Conservation (phyloP, 768 basidiomycete genomes). For the Mycena galericulata region DNA sequence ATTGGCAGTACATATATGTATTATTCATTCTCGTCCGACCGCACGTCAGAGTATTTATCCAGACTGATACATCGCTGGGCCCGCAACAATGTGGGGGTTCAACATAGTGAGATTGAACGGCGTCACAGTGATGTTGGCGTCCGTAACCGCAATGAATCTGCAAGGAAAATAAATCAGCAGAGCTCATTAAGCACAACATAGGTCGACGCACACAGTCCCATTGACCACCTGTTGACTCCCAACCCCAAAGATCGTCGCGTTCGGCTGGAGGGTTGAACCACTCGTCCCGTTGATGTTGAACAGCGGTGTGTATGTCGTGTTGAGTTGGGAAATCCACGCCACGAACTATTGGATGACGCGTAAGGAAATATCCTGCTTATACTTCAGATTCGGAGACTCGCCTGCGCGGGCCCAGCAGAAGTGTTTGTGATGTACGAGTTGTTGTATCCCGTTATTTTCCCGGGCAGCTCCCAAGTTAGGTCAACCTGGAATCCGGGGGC, state of each 20-base stretch:
- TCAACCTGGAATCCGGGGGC: slow-evolving; percentile 57
- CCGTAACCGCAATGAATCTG: slow-evolving; percentile 64
- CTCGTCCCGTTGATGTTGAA: slow-evolving; percentile 53
- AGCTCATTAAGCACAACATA: not conserved
- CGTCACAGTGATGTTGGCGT: slow-evolving; percentile 62
- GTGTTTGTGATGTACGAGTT: slow-evolving; percentile 63
- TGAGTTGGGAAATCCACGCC: slow-evolving; percentile 72
- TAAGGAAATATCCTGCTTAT: slow-evolving; percentile 6
- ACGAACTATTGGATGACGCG: slow-evolving; percentile 49
- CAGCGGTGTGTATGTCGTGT: slow-evolving; percentile 68
- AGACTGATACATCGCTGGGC: slow-evolving; percentile 62
- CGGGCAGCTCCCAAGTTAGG: slow-evolving; percentile 68
- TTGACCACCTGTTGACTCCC: slow-evolving; percentile 58
- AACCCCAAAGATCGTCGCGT: slow-evolving; percentile 57
- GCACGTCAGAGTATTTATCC: slow-evolving; percentile 36
- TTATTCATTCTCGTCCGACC: not conserved
- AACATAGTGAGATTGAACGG: slow-evolving; percentile 67
- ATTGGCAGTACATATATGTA: not conserved
- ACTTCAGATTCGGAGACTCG: slow-evolving; percentile 23
- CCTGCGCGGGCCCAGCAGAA: slow-evolving; percentile 56
- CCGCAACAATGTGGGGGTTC: slow-evolving; percentile 67
- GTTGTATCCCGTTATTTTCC: slow-evolving; percentile 64
- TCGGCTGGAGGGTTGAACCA: slow-evolving; percentile 63
- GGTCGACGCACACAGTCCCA: slow-evolving; percentile 57
- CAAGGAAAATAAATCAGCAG: not conserved